Evolutionary conservation across 2,329 filamentous ascomycete genomes (phyloP), one percentile per base, ranked within the genome.

Genomic region (Alternaria rosae): DNA sequence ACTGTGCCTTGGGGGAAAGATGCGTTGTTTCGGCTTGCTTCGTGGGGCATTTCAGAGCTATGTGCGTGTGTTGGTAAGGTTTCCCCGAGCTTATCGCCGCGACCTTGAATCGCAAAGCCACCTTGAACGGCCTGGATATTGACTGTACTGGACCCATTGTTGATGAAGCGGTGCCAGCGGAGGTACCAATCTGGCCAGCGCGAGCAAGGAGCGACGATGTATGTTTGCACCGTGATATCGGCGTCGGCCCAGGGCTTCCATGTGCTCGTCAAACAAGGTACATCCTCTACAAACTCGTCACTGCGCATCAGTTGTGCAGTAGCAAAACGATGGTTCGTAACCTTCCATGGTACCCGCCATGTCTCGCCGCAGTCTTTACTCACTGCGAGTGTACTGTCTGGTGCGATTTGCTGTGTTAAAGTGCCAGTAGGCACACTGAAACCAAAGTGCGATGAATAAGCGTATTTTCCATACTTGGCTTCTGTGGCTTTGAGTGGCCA

Each of bases 401-500:
- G 80, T 0, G 80, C 80, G 8, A 79, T 75, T 55, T 81, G 79
- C n/a, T 75, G 70, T n/a, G 81, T 70, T 12, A 82, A 38, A 0
- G 74, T 62, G 1, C 79, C 80, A 0, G 77, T 80, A 1, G 80
- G 80, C 1, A 82, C 80, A 47, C 79, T 81, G 59, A 77, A 78
- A 15, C 71, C 72, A 42, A 78, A 78, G 21, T 77, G 74, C 2
- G 76, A 78, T 0, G 75, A 77, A 51, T 78, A 78, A n/a, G 76
- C 74, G 30, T 67, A 77, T 54, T 77, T 78, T 15, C 74, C 72
- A 43, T 78, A 78, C 35, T 78, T 78, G 0, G 76, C 74, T 63
- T 77, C 75, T 10, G 76, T 77, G 0, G 76, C 75, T 62, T 78
- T 78, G 11, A 78, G 63, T 4, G 76, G 76, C 76, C 76, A 78